A percentile compares a stretch with the other conserved stretches of the same genome.
Conservation (phyloP, 352 stramenopile genomes). For the Pythium vanterpoolii region DNA sequence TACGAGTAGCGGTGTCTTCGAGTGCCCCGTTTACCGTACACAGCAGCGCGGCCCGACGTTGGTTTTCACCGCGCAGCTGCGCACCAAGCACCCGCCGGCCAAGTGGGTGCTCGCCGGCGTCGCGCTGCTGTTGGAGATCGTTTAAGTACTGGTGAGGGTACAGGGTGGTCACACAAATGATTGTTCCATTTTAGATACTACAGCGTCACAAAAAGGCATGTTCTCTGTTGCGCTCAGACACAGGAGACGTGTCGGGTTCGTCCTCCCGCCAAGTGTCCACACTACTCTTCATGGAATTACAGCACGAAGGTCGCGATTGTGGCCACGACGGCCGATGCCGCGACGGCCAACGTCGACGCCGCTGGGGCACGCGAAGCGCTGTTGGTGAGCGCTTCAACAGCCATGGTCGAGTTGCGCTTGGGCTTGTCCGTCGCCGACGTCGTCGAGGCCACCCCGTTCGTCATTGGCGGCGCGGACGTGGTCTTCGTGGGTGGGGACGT, state of each 20-base stretch:
- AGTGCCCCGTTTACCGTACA: conserved; percentile 91
- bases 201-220: background rate
- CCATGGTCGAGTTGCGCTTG: conserved; percentile 19
- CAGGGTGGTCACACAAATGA: too few relatives aligned
- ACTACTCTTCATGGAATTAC: conserved; percentile 3
- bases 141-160: too few relatives aligned
- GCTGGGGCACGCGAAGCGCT: background rate
- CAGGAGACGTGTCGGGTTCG: background rate
- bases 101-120: conserved; percentile 92
- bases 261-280: background rate
- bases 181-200: conserved; percentile 11
- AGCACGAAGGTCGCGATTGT: conserved; percentile 11
- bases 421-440: conserved; percentile 1
- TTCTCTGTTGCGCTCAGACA: background rate
- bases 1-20: conserved; percentile 37
- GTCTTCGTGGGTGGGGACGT: background rate
- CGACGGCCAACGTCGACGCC: background rate
- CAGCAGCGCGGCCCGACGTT: conserved; percentile 88
- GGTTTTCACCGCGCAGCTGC: conserved; percentile 84
- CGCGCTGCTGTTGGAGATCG: conserved; percentile 88
- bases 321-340: conserved; percentile 4
- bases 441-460: background rate
- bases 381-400: conserved; percentile 22
- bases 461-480: background rate
- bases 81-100: conserved; percentile 80